Percentiles rank a stretch among this genome's conserved stretches.
Evolutionary conservation across 352 stramenopile genomes (phyloP).

Genomic region (Phytophthora sp.): DNA sequence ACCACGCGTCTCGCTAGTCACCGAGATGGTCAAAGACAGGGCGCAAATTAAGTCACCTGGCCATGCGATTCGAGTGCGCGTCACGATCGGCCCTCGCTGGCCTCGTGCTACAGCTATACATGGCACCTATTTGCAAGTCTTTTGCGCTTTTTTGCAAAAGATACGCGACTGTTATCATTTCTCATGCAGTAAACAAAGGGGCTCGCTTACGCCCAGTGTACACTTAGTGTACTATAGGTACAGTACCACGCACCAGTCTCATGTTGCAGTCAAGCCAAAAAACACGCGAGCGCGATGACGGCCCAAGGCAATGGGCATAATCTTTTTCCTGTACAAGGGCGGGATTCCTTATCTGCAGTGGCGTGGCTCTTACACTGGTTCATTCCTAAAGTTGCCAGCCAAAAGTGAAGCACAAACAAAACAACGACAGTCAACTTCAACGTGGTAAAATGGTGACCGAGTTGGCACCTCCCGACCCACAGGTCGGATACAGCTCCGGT

Average conservation of each 20-base stretch:
- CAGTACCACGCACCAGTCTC: too few relatives aligned
- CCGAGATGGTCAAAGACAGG: too few relatives aligned
- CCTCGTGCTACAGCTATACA: too few relatives aligned
- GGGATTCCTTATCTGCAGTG: neutral
- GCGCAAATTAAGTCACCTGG: too few relatives aligned
- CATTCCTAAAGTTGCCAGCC: conserved; percentile 13
- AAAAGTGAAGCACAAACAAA: conserved; percentile 3
- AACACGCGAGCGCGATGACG: conserved; percentile 13
- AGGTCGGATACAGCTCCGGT: conserved; percentile 37
- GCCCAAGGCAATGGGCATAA: conserved; percentile 1
- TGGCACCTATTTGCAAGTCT: too few relatives aligned
- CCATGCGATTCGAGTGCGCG: too few relatives aligned
- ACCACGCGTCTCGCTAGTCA: too few relatives aligned
- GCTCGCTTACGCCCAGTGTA: conserved; percentile 12
- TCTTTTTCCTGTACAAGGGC: neutral
- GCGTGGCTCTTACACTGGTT: neutral
- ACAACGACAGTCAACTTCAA: conserved; percentile 3
- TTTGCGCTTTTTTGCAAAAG: too few relatives aligned
- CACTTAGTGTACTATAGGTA: too few relatives aligned
- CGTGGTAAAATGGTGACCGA: conserved; percentile 6
- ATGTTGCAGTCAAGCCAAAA: conserved; percentile 12
- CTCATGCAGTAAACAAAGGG: conserved; percentile 1
- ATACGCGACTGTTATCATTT: too few relatives aligned
- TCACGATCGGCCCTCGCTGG: neutral
- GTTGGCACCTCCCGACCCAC: too few relatives aligned